Conservation (phyloP, 2,329 filamentous ascomycete species). For the Exutisphaerella laricina region DNA sequence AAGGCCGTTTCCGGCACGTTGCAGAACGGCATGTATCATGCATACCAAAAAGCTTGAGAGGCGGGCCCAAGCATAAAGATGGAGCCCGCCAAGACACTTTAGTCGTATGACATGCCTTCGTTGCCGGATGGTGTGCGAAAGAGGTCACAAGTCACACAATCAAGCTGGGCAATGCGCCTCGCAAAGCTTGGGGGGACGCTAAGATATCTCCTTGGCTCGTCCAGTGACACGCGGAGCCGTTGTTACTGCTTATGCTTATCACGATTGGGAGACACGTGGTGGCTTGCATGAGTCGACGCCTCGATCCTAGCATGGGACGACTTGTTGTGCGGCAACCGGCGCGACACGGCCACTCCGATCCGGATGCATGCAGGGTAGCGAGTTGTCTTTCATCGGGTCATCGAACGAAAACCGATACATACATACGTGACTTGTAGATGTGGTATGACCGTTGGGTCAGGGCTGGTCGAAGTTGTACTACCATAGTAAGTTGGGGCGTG, state of each 20-base stretch:
- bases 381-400: not conserved
- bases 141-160: not conserved
- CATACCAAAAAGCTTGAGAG: no score
- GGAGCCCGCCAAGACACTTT: not conserved
- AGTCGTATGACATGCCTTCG: not conserved
- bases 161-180: slow-evolving; percentile 1
- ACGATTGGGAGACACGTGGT: slow-evolving; percentile 1
- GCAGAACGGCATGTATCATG: no score
- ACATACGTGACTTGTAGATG: not conserved
- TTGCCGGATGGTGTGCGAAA: not conserved
- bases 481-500: no score
- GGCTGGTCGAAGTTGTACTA: not conserved
- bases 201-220: not conserved
- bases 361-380: not conserved
- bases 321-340: slow-evolving; percentile 2
- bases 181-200: not conserved
- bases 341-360: slow-evolving; percentile 3
- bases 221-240: slow-evolving; percentile 1
- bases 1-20: no score
- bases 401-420: not conserved
- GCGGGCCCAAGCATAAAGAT: no score
- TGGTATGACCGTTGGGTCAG: not conserved
- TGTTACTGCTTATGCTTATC: slow-evolving; percentile 5
- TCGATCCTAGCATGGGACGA: not conserved
- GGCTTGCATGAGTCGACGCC: slow-evolving; percentile 6